Conservation (phyloP, 176 grass and related monocot species). For the Chrysopogon serrulatus region DNA sequence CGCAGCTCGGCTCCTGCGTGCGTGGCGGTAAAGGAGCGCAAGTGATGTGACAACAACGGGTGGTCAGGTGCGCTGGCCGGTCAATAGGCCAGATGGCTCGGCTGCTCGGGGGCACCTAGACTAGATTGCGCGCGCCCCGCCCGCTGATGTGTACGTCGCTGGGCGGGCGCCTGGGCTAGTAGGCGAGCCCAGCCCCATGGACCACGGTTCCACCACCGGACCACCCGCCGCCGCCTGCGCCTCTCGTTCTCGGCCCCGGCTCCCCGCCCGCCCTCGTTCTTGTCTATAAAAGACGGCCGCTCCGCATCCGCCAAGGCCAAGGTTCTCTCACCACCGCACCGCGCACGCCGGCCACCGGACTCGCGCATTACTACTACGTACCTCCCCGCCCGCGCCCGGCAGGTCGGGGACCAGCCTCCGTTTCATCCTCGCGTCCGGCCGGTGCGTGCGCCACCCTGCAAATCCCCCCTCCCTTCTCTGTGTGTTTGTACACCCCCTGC, state of each 20-base stretch:
- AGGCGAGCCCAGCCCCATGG: not conserved
- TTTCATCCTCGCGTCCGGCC: not conserved
- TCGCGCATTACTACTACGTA: no score
- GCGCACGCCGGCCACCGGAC: no score
- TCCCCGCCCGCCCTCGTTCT: no score
- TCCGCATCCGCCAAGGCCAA: not conserved
- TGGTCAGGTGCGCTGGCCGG: conserved; percentile 1
- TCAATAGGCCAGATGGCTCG: not conserved
- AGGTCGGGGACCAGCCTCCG: not conserved
- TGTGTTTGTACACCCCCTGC: not conserved
- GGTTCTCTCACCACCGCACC: not conserved
- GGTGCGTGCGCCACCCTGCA: conserved; percentile 18
- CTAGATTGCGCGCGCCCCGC: not conserved
- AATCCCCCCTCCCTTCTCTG: no score
- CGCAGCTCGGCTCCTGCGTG: not conserved
- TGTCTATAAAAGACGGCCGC: conserved; percentile 14
- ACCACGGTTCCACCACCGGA: no score
- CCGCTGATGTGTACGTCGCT: not conserved
- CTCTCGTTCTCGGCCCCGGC: not conserved
- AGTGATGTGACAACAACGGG: conserved; percentile 1
- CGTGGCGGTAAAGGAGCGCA: conserved; percentile 10
- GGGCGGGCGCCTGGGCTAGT: no score
- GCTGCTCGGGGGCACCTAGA: not conserved
- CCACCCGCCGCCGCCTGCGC: not conserved
- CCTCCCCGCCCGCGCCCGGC: not conserved